Evolutionary conservation across 129 eudicot genomes (phyloP).

Genomic region (Daucus carota): DNA sequence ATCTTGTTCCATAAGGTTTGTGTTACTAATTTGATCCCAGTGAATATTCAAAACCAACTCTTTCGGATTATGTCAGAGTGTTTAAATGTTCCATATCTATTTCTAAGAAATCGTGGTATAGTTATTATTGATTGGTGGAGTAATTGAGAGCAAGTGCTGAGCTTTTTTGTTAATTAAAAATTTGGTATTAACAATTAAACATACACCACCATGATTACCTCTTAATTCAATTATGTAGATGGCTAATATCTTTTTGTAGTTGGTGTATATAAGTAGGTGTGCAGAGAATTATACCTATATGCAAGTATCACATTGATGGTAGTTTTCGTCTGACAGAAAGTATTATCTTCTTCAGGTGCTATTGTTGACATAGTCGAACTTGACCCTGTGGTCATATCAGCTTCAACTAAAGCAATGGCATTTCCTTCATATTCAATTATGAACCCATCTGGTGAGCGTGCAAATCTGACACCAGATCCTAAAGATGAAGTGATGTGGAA

Average conservation of each 20-base stretch:
- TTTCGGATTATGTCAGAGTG: background rate
- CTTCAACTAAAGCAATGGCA: constrained; percentile 88
- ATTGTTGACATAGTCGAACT: constrained; percentile 65
- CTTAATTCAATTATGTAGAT: background rate
- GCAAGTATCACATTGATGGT: background rate
- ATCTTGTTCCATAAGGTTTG: background rate
- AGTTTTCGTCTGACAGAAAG: constrained; percentile 1
- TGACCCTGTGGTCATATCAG: constrained; percentile 75
- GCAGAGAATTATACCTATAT: background rate
- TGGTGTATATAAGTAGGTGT: background rate
- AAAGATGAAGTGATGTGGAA: constrained; percentile 65
- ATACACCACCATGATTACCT: background rate
- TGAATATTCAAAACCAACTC: background rate
- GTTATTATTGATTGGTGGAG: background rate
- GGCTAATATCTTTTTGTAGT: background rate
- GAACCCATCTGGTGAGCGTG: constrained; percentile 41
- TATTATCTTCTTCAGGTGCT: constrained; percentile 46
- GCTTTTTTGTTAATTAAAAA: background rate
- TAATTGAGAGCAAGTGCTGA: background rate
- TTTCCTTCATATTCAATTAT: constrained; percentile 63
- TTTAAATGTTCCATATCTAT: background rate
- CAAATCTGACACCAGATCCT: constrained; percentile 26
- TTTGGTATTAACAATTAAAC: background rate
- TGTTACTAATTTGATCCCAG: background rate
- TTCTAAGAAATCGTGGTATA: background rate